These are phyloP conservation scores for Torulaspora microellipsoides DNA, from an alignment of 805 yeast species.

Conservation along the genomic window DNA sequence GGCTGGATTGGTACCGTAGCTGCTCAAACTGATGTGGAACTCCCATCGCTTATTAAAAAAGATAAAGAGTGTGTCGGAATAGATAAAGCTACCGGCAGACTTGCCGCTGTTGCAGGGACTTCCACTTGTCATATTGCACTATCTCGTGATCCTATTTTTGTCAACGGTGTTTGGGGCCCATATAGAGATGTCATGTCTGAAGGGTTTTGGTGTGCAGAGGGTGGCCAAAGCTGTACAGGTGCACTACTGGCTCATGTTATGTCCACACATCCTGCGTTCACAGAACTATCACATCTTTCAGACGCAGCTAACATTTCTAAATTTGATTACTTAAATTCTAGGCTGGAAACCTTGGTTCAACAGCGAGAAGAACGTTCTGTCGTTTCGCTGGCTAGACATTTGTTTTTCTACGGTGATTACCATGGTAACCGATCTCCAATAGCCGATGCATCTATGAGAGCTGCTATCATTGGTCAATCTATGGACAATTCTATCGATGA, in stretches of 20 bases:
- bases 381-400: conserved; percentile 73
- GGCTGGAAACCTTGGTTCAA: conserved; percentile 60
- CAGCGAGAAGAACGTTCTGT: conserved; percentile 62
- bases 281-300: conserved; percentile 62
- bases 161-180: conserved; percentile 98
- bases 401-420: conserved; percentile 92
- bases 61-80: conserved; percentile 46
- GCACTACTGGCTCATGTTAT: conserved; percentile 86
- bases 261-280: conserved; percentile 82
- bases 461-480: conserved; percentile 84
- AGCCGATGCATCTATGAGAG: conserved; percentile 91
- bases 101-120: conserved; percentile 98
- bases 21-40: conserved; percentile 60
- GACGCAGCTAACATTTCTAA: conserved; percentile 65
- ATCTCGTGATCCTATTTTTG: conserved; percentile 80
- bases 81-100: conserved; percentile 67
- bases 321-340: conserved; percentile 77
- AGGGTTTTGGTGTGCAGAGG: conserved; percentile 93
- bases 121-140: conserved; percentile 94
- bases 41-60: conserved; percentile 47
- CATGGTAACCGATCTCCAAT: conserved; percentile 98
- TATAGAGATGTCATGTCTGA: conserved; percentile 90
- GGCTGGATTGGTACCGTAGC: conserved; percentile 99
- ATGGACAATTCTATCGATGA: conserved; percentile 86
- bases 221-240: conserved; percentile 98